Evolutionary conservation across 305 asterid species (phyloP), one percentile per base, ranked within the genome.

Genomic region (Fraxinus sp.): DNA sequence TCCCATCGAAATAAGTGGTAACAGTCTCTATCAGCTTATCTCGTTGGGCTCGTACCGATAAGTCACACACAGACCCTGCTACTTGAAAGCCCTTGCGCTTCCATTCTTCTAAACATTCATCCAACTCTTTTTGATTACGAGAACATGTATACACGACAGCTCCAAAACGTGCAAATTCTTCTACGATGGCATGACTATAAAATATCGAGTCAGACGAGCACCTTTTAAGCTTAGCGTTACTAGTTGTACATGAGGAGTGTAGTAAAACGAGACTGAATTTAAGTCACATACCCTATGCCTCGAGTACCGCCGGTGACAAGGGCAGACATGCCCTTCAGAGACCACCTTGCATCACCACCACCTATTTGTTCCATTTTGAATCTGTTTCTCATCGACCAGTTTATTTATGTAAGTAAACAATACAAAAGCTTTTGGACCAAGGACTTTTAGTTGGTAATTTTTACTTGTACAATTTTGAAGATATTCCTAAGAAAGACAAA

Each of bases 131-230:
- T 55, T 85, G 83, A 74, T 81, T 81, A 28, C 91, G 86, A 11
- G 86, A 87, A 79, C 91, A 86, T 0, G 89, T 86, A 46, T 86
- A 80, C 0, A 88, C 71, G 10, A 49, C 24, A n/a, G 91, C 88
- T 2, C 91, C 91, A 49, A 88, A 85, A 30, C 91, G 78, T 0
- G 88, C 88, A 13, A 88, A 74, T 52, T 88, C 91, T 55, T 88
- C 89, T 59, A 88, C 89, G 2, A 88, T 88, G 16, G 91, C 89
- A 81, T 76, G 32, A 20, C 91, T 86, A 76, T 4, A 24, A 62
- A 22, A 18, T 4, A 62, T 62, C 16, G 71, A 62, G 33, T 22
- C 5, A 62, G 30, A 7, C 22, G 7, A 62, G 33, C 71, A 62
- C 30, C 16, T 24, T 18, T 24, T 20, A 18, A 62, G 20, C 8